These are phyloP conservation scores for Candida anutae DNA, from an alignment of 1,139 yeast genomes.

Conservation along the genomic window DNA sequence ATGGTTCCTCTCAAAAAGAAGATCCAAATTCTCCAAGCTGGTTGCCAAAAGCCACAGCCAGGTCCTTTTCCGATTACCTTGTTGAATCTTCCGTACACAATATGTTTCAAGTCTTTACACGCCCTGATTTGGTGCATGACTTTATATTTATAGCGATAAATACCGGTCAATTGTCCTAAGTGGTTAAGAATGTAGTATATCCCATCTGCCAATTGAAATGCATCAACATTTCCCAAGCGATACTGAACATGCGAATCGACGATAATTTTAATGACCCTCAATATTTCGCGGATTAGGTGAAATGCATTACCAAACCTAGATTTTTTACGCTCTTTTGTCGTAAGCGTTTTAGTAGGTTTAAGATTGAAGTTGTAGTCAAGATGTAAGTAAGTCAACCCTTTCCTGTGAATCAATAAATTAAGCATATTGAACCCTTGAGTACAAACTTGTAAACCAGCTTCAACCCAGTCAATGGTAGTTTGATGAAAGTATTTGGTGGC, in stretches of 20 bases:
- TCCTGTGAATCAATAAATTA: slow-evolving; percentile 79
- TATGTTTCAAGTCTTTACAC: slow-evolving; percentile 90
- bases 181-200: slow-evolving; percentile 84
- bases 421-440: slow-evolving; percentile 93
- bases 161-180: slow-evolving; percentile 92
- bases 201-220: slow-evolving; percentile 93
- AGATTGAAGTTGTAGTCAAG: slow-evolving; percentile 91
- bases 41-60: slow-evolving; percentile 99
- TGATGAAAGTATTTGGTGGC: slow-evolving; percentile 85
- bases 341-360: slow-evolving; percentile 92
- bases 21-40: slow-evolving; percentile 97
- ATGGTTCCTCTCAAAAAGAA: slow-evolving; percentile 88
- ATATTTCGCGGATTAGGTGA: slow-evolving; percentile 83
- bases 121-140: slow-evolving; percentile 98
- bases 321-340: slow-evolving; percentile 93
- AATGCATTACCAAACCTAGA: slow-evolving; percentile 96
- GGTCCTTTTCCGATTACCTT: slow-evolving; percentile 89
- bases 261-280: slow-evolving; percentile 70
- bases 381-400: slow-evolving; percentile 88
- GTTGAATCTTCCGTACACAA: slow-evolving; percentile 79
- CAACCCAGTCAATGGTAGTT: slow-evolving; percentile 95
- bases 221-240: slow-evolving; percentile 84
- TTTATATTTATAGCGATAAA: slow-evolving; percentile 91
- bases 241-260: slow-evolving; percentile 94
- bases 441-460: slow-evolving; percentile 91